Base-by-base conservation (phyloP, 371 early-diverging fungal species). In the Mortierella sp. region DNA sequence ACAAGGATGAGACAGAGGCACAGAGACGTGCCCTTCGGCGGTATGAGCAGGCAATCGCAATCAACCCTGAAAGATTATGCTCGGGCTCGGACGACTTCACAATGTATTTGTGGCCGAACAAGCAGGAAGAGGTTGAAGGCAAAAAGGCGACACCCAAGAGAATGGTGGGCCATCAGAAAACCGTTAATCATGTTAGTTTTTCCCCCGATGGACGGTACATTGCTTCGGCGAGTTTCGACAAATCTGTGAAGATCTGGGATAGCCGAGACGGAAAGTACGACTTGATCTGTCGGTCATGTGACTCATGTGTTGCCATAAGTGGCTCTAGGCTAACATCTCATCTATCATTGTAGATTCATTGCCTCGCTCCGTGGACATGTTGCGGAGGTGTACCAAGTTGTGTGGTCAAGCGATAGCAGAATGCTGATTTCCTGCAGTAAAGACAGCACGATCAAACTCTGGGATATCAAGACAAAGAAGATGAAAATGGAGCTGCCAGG, bases 211-310 rank as follows among this genome's bases (percentile, higher is more conserved):
- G 98, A 14, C 83, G 93, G 24, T 86, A 85, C 45, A 82, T 98
- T 79, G 98, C 99, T 19, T 93, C 94, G 74, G 98, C 97, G 4
- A 94, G 96, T 25, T 99, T 99, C 77, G 99, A 99, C 83, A 98
- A 96, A 76, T 93, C 94, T 28, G 96, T 99, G 41, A 98, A 98
- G 83, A 71, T 99, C 27, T 99, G 99, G 99, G 97, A 97, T 79
- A 95, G 94, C 21, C 67, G 67, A 4, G 94, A 92, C 1, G 99
- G 99, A 65, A 93, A 93, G 86, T 80, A 72, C 76, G 79, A 34
- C 57, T n/a, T 49, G 31, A 8, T 49, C 28, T 28, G 4, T 49
- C 28, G 10, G 24, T 17, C n/a, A 44, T n/a, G n/a, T n/a, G 10
- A 7, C 34, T 34, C 34, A 4, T 34, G 34, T 10, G 10, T 34